Percentiles rank a stretch among this genome's conserved stretches.
phyloP scores from a whole-genome alignment of 257 asterid species.

The Buddleja alternifolia region DNA sequence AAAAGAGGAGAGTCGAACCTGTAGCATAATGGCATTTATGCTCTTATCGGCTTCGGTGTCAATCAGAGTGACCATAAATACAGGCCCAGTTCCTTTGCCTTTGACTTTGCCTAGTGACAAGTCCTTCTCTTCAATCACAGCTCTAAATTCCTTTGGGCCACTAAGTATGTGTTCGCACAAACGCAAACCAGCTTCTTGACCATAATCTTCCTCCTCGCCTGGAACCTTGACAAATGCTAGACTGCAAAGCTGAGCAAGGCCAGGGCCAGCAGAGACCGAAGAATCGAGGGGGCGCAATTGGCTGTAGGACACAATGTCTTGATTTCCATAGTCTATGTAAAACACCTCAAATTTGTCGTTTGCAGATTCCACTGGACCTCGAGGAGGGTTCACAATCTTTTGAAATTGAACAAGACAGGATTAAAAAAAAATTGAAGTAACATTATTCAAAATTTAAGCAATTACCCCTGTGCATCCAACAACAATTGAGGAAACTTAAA shows the following conservation, averaged over 20 bases:
- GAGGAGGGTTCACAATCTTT: slow-evolving; percentile 83
- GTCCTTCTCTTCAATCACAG: slow-evolving; percentile 80
- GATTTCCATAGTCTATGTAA: slow-evolving; percentile 92
- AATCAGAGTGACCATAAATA: slow-evolving; percentile 68
- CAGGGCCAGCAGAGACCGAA: slow-evolving; percentile 72
- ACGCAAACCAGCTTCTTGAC: slow-evolving; percentile 81
- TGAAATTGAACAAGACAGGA: slow-evolving; percentile 17
- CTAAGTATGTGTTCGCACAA: slow-evolving; percentile 68
- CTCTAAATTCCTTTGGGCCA: slow-evolving; percentile 68
- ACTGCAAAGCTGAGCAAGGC: slow-evolving; percentile 93
- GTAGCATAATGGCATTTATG: slow-evolving; percentile 79
- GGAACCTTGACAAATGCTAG: slow-evolving; percentile 89
- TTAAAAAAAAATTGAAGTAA: slow-evolving; percentile 5
- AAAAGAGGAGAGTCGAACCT: slow-evolving; percentile 45
- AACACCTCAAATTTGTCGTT: slow-evolving; percentile 88
- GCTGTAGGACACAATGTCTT: slow-evolving; percentile 77
- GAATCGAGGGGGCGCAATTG: slow-evolving; percentile 77
- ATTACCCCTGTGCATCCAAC: too few relatives aligned
- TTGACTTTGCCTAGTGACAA: slow-evolving; percentile 88
- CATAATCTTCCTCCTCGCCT: slow-evolving; percentile 74
- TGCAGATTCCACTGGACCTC: slow-evolving; percentile 70
- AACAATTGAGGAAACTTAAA: too few relatives aligned
- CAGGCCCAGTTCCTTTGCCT: slow-evolving; percentile 95
- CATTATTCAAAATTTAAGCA: too few relatives aligned
- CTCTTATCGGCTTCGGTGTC: slow-evolving; percentile 74